Base-by-base conservation (phyloP, 116 monocot genomes). In the Dioscorea cayenensis region DNA sequence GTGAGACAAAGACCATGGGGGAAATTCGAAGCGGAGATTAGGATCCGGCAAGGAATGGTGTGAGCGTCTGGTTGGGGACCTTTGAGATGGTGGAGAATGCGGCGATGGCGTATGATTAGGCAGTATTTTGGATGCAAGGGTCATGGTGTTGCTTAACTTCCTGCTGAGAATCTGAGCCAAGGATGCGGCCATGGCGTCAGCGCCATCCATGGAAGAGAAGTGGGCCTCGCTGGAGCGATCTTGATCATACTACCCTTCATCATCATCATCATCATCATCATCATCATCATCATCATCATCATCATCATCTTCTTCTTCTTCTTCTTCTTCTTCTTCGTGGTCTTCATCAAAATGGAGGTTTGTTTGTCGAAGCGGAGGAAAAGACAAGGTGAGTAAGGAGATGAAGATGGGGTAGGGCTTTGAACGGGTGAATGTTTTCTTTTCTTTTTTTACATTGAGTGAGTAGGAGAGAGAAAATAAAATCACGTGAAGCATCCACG, bases 1-100 rank as follows among this genome's bases (percentile, higher is more conserved):
- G 87, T 87, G 73, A 73, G 87, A 60, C 84, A 76, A 73, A 68
- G 87, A 73, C 87, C 87, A 60, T 87, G 87, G 84, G 87, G 87
- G 50, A 87, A 87, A 51, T 87, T 67, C 72, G 87, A 84, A 4
- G 87, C 87, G 60, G 87, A 87, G 76, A 87, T 87, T 36, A 43
- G 36, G 87, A 87, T 52, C 84, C 87, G 66, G 76, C 87, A 3
- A 84, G 78, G 76, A 84, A 84, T 73, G 87, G 84, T 37, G 87
- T 84, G 1, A 71, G 87, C 19, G 84, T 84, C 0, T 87, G 87
- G 87, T 78, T 87, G 28, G 87, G 87, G 23, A 87, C 87, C 11
- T 87, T 84, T 37, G 84, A 81, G 59, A 78, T 79, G 23, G 81
- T 81, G 21, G 84, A 87, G 78, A 79, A 81, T 28, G 84, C 87